phyloP scores from a whole-genome alignment of 2,329 filamentous ascomycete species.

The Cytospora chrysosperma region DNA sequence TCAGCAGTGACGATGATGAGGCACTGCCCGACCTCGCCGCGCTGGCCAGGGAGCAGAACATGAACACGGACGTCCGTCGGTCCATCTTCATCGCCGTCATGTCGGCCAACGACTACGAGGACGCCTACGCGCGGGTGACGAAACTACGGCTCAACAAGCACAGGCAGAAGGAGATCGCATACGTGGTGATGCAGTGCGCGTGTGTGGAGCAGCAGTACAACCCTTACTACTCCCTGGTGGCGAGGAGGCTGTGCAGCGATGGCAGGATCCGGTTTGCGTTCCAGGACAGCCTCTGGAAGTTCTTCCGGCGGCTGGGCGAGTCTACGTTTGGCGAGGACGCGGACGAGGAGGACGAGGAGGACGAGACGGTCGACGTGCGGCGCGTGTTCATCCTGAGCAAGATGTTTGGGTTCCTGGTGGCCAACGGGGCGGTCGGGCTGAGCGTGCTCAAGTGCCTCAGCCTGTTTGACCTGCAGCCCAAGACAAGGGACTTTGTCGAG shows the following conservation, averaged over 20 bases:
- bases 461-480: constrained; percentile 72
- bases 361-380: constrained; percentile 47
- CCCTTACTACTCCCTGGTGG: constrained; percentile 87
- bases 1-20: constrained; percentile 46
- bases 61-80: constrained; percentile 82
- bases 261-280: constrained; percentile 79
- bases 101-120: constrained; percentile 78
- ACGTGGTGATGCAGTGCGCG: constrained; percentile 83
- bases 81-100: constrained; percentile 94
- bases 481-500: constrained; percentile 77
- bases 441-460: constrained; percentile 68
- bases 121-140: constrained; percentile 75
- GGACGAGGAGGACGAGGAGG: constrained; percentile 55
- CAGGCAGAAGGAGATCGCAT: constrained; percentile 82
- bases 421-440: constrained; percentile 45
- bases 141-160: constrained; percentile 84
- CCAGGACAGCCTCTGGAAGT: constrained; percentile 81
- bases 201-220: constrained; percentile 85
- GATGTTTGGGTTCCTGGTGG: constrained; percentile 53
- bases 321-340: constrained; percentile 64
- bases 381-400: constrained; percentile 54
- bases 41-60: constrained; percentile 76
- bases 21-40: constrained; percentile 67
- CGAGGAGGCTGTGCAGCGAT: constrained; percentile 72
- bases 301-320: constrained; percentile 85